Base-by-base conservation (phyloP, 179 eudicot genomes). In the Corrigiola litoralis region DNA sequence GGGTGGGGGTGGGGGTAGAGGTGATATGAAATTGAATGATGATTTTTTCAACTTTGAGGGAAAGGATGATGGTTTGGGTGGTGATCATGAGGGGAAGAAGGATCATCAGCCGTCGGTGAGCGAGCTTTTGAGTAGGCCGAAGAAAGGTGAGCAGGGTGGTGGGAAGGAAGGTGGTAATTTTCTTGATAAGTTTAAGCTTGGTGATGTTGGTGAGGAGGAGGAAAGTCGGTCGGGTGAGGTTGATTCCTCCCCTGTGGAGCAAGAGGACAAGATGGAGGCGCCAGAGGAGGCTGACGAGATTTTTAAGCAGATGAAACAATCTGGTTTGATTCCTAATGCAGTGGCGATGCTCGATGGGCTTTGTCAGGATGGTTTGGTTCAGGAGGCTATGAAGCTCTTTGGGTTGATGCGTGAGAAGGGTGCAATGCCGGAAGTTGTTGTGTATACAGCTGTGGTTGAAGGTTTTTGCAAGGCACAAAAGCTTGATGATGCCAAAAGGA, bases 261-360 rank as follows among this genome's bases (percentile, higher is more conserved):
- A 77, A 38, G 84, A 80, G 45, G 81, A 70, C 11, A 66, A 63
- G 54, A 56, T 69, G 67, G 80, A 70, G 61, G 82, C 77, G 5
- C 81, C 95, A 2, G 74, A 69, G 53, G 94, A 86, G 16, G 96
- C 91, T 8, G 87, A 88, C 17, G 85, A 57, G 59, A 94, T 94
- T 48, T 94, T 94, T 66, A 86, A 70, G 81, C 87, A 86, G 71
- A 90, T 94, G 97, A 94, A 86, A 75, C 89, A 87, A 71, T 80
- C 75, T 3, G 91, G 99, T 11, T 60, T 94, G 12, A 90, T 94
- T 41, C 97, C 99, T 0, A 94, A 90, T 72, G 94, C 96, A 0
- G 99, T 94, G 57, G 87, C 90, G 5, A 94, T 90, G 99, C 91
- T 94, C 10, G 94, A 94, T 58, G 97, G 96, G 32, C 84, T 94